Base-by-base conservation (phyloP, 2,329 filamentous ascomycete genomes). In the Fusarium chuoi region DNA sequence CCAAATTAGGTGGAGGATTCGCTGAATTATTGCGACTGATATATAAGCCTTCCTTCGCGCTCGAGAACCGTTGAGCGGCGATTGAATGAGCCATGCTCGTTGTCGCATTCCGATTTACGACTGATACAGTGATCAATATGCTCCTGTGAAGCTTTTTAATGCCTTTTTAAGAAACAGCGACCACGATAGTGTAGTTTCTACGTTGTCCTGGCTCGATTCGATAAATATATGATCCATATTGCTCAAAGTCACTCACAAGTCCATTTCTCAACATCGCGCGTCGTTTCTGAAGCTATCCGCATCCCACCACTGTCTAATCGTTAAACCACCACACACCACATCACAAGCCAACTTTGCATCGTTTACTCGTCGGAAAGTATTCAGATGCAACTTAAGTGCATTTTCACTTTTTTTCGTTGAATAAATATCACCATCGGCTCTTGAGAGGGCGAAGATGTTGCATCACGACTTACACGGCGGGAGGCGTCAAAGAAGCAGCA, bases 241-340 rank as follows among this genome's bases (percentile, higher is more conserved):
- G 62, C 65, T 55, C 68, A 73, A 81, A 79, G 79, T 82, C 79
- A 81, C 80, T 82, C 57, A 64, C 46, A 49, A 54, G 62, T 46
- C n/a, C 39, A 46, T 42, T 62, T 76, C 69, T 61, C 71, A 58
- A 67, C 61, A 63, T 65, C 41, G 38, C 75, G 66, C 60, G 68
- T 76, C 68, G 71, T 64, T 75, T 75, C 77, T 81, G 79, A 81
- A 81, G 80, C 79, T 81, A 81, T 81, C 79, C 78, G 71, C 79
- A 82, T 71, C 72, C 65, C 61, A 66, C 61, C 59, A 72, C 69
- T 66, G 55, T 68, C 67, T 68, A 39, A 66, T 72, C 72, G 60
- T 61, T 58, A 73, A 78, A 62, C 65, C 63, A 52, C 62, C 67
- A 68, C 62, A 71, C 71, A 61, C 44, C 71, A 60, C 77, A 38